Percentiles rank a stretch among this genome's conserved stretches.
Evolutionary conservation across 2,329 filamentous ascomycete genomes (phyloP).

Genomic region (Pseudocercospora vitis): DNA sequence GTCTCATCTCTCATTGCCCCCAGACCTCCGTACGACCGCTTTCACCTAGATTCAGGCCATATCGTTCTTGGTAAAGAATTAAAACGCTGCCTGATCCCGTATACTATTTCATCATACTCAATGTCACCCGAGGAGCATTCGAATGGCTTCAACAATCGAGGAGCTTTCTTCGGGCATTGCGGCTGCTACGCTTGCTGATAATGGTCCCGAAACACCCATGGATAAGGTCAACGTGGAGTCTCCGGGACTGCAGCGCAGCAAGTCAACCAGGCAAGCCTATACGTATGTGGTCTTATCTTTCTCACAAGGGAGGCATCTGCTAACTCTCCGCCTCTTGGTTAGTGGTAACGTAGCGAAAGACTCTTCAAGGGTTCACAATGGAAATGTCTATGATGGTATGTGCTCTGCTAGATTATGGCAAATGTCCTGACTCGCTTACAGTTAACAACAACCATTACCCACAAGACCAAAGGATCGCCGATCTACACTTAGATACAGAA

Average conservation of each 20-base stretch:
- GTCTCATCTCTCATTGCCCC: no score
- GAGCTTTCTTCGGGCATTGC: neutral
- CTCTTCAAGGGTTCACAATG: neutral
- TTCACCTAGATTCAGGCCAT: no score
- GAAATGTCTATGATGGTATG: neutral
- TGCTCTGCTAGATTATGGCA: neutral
- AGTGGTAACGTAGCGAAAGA: neutral
- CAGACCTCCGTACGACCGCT: no score
- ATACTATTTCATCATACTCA: no score
- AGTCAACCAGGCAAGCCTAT: neutral
- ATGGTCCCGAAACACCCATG: neutral
- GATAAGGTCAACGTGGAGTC: neutral
- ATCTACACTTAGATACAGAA: neutral
- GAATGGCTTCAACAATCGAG: neutral
- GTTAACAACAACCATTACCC: neutral
- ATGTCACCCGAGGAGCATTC: no score
- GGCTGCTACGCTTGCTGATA: neutral
- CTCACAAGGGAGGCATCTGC: no score
- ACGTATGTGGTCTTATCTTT: no score
- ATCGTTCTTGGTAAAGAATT: no score
- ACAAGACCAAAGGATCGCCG: neutral
- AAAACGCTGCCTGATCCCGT: no score
- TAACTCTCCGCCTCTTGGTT: no score
- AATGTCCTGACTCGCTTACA: neutral
- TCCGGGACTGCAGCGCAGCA: neutral